Base-by-base conservation (phyloP, 306 rosid genomes). In the Mucuna pruriens region DNA sequence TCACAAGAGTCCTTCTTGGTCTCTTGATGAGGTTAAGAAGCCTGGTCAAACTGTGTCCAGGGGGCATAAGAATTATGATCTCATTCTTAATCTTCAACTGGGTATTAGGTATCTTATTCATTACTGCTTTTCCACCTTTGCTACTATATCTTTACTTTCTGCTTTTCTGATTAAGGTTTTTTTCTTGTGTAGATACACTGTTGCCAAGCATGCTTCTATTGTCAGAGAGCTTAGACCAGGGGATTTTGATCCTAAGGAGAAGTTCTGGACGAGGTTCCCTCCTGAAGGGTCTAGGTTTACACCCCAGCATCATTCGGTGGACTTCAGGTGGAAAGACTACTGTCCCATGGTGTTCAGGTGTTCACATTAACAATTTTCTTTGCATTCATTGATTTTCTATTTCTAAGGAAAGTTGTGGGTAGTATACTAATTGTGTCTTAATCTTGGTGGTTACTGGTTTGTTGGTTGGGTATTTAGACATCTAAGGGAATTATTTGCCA, bases 271-370 rank as follows among this genome's bases (percentile, higher is more conserved):
- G 9, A 86, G 88, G 75, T 89, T 86, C 66, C 90, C 88, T 1
- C 68, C 54, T 1, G 87, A 89, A 86, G 92, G 92, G 17, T 79
- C 87, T 71, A 89, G 73, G 88, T 76, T 60, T 33, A 85, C 86
- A 20, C 92, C 86, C 19, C 83, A 83, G 6, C 85, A 89, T 80
- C 84, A 77, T 29, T 84, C 92, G 4, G 71, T 80, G 79, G 92
- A 86, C 61, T 89, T 89, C 76, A 86, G 85, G 79, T 89, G 92
- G 92, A 89, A 89, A 79, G 90, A 89, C 67, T 86, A 89, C 6
- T 89, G 92, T 77, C 92, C 92, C 36, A 51, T 89, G 84, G 92
- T 89, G 68, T 89, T 89, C 85, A 89, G 90, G 92, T 89, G 68
- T 60, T n/a, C 13, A 16, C 69, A 62, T 7, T 17, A 64, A 60